phyloP scores from a whole-genome alignment of 176 grass and related monocot genomes.

The Elymus sibiricus region DNA sequence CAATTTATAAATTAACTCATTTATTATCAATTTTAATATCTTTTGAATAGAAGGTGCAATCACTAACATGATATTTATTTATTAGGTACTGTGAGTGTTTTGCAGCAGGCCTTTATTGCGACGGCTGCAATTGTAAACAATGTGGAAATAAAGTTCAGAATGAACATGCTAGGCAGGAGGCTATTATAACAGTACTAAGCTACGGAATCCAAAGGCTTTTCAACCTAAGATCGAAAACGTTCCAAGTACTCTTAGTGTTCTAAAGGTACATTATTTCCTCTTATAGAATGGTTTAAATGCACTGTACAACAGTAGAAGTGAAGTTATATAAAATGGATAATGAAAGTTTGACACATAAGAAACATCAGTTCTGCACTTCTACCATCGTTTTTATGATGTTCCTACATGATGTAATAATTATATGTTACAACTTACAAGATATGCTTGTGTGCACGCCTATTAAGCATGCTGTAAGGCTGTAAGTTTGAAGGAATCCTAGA shows the following conservation, averaged over 20 bases:
- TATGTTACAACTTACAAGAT: neutral
- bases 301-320: neutral
- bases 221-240: constrained; percentile 75
- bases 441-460: neutral
- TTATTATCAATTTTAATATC: constrained; percentile 22
- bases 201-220: constrained; percentile 67
- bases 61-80: constrained; percentile 32
- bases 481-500: constrained; percentile 19
- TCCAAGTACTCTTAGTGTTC: constrained; percentile 30
- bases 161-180: constrained; percentile 55
- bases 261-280: constrained; percentile 42
- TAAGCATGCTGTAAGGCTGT: neutral
- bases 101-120: constrained; percentile 63
- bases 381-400: neutral
- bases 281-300: constrained; percentile 11
- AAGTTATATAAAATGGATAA: constrained; percentile 9
- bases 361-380: neutral
- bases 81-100: constrained; percentile 84
- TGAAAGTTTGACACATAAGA: neutral
- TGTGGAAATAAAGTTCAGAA: constrained; percentile 69
- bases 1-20: constrained; percentile 7
- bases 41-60: constrained; percentile 24
- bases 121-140: constrained; percentile 73
- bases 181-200: constrained; percentile 57
- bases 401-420: neutral